Base-by-base conservation (phyloP, 2,329 filamentous ascomycete genomes). In the Phyllosticta citribraziliensis region DNA sequence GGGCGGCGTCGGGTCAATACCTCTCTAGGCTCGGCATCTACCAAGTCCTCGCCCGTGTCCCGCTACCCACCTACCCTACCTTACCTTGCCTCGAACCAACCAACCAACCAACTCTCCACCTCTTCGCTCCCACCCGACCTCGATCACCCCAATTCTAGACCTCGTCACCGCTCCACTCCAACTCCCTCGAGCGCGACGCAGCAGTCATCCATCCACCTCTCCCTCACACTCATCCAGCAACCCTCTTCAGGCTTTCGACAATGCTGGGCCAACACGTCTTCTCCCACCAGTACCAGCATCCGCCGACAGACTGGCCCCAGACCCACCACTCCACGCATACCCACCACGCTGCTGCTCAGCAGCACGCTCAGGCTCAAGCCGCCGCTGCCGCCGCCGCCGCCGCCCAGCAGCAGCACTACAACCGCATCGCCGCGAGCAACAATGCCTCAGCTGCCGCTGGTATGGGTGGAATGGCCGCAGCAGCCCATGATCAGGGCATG, bases 401-500 rank as follows among this genome's bases (percentile, higher is more conserved):
- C 27, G 72, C 72, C 50, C 74, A 75, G 62, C 73, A 75, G 64
- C 76, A 79, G 69, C 86, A 89, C 72, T 92, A 90, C 75, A 88
- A 83, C 72, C 87, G 89, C 65, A 83, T 95, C 67, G 83, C 87
- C 54, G 82, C 82, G 68, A 85, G 80, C 65, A 86, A 85, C 69
- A 85, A 83, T 67, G 80, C 79, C 60, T 72, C 74, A 55, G 66
- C 71, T 51, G 68, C 72, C 25, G 27, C 27, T 30, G 72, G 71
- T 53, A 73, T 71, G 55, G 69, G 69, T 61, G 68, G 67, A 53
- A 69, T 73, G 25, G 70, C 70, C 6, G 71, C 72, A 24, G 69
- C 73, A 19, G 71, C 75, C 69, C 72, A 79, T 61, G 59, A 55
- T 22, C 64, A 69, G 53, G 62, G 50, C 62, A 72, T 72, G 61